phyloP scores from a whole-genome alignment of 257 asterid genomes.

The Solanum boliviense region DNA sequence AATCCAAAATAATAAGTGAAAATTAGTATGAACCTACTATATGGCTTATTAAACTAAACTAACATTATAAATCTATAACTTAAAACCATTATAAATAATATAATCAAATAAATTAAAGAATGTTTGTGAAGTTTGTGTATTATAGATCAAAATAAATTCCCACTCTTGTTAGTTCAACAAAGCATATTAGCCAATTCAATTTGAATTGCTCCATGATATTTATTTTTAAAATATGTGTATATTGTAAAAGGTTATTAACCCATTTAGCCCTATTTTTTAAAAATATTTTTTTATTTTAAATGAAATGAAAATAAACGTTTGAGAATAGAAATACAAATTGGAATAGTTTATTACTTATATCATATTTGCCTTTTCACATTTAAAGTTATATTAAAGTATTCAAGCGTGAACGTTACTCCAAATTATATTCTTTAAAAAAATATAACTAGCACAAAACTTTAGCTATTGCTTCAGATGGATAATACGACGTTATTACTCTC shows the following conservation, averaged over 20 bases:
- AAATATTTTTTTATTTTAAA: no score
- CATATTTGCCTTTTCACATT: neutral
- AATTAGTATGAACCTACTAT: neutral
- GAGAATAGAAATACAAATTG: neutral
- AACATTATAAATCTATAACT: neutral
- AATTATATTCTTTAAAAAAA: neutral
- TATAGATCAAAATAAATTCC: no score
- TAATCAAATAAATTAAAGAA: no score
- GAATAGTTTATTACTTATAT: no score
- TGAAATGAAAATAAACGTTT: no score
- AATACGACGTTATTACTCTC: neutral
- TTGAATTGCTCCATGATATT: neutral
- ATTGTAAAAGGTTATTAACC: neutral
- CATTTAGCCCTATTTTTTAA: neutral
- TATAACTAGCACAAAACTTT: neutral
- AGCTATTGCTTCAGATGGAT: neutral
- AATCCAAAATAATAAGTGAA: neutral
- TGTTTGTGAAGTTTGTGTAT: no score
- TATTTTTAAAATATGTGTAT: neutral
- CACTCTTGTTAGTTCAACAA: no score
- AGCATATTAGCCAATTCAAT: no score
- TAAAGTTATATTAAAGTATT: neutral
- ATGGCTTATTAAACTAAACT: neutral
- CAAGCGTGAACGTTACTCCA: neutral
- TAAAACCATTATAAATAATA: no score